These are phyloP conservation scores for Dictyostelium firmibasis DNA, from an alignment of 78 protist species.

Conservation along the genomic window DNA sequence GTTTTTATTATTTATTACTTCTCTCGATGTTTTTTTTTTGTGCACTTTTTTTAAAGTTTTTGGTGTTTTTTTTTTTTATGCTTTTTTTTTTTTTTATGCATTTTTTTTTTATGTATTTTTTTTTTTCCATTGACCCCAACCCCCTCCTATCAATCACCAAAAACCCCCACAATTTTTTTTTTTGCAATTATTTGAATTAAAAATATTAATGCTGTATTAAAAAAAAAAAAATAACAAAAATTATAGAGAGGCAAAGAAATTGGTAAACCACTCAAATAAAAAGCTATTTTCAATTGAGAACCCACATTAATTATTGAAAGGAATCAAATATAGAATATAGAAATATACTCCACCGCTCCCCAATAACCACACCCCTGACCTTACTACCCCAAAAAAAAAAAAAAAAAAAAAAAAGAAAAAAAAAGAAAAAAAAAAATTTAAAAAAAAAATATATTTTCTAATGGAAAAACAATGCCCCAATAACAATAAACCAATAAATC, in stretches of 20 bases:
- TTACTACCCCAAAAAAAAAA: not conserved
- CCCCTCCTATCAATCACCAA: not conserved
- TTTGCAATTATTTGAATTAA: not conserved
- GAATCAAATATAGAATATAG: not conserved
- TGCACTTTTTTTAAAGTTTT: no score
- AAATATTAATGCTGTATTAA: not conserved
- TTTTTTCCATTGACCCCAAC: not conserved
- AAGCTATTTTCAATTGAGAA: not conserved
- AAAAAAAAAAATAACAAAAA: not conserved
- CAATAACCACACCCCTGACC: not conserved
- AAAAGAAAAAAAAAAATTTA: not conserved
- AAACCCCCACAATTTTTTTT: not conserved
- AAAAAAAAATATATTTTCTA: no score
- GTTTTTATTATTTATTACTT: not conserved
- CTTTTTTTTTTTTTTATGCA: not conserved
- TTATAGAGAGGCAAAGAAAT: slow-evolving; percentile 48
- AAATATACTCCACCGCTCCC: no score
- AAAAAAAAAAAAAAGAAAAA: not conserved
- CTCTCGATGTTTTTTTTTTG: not conserved
- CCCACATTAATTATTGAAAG: not conserved
- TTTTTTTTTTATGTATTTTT: no score
- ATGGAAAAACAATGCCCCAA: not conserved
- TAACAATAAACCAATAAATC: no score
- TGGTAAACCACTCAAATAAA: slow-evolving; percentile 48
- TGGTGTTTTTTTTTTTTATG: not conserved